Base-by-base conservation (phyloP, 2,329 filamentous ascomycete species). In the Fusarium sp. region DNA sequence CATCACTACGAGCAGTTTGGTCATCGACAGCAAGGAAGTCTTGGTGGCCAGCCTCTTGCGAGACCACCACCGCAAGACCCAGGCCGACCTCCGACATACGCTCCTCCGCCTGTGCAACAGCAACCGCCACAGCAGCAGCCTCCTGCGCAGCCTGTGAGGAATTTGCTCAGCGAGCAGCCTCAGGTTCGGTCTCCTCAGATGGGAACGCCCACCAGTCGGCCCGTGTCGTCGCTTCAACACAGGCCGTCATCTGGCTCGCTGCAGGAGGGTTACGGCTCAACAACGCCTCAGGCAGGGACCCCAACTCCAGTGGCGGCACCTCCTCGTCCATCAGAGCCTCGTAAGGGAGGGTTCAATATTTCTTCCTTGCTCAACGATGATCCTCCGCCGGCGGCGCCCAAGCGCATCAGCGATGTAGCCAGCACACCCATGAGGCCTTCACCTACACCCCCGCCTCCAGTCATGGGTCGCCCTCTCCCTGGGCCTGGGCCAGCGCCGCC, bases 321-420 rank as follows among this genome's bases (percentile, higher is more conserved):
- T 11, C 77, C 85, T 25, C 81, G 85, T 32, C 81, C 85, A 43
- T 79, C 87, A 3, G 87, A 89, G 73, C 82, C 82, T 56, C 85
- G 87, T n/a, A 92, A 91, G 82, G 90, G 87, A 32, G 91, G 87
- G 9, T 91, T 90, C 15, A 92, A 84, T 71, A 86, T 92, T 70
- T 90, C 91, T 87, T 89, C 89, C 0, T 80, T 92, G 69, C 84
- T 92, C 4, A 91, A 91, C 73, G 89, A 91, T 70, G 90, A 91
- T 63, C 85, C 87, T 9, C 83, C 83, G 4, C 82, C 85, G 7
- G 82, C 86, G 7, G 82, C 86, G 8, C 85, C 85, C n/a, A 90
- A 90, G 80, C 85, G 88, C 35, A 82, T 90, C 33, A 82, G 71
- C 45, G 88, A 90, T 63, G 83, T 90, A 11, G 82, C 85, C 12